These are phyloP conservation scores for Fusarium sp. DNA, from an alignment of 2,329 filamentous ascomycete species.

Conservation along the genomic window DNA sequence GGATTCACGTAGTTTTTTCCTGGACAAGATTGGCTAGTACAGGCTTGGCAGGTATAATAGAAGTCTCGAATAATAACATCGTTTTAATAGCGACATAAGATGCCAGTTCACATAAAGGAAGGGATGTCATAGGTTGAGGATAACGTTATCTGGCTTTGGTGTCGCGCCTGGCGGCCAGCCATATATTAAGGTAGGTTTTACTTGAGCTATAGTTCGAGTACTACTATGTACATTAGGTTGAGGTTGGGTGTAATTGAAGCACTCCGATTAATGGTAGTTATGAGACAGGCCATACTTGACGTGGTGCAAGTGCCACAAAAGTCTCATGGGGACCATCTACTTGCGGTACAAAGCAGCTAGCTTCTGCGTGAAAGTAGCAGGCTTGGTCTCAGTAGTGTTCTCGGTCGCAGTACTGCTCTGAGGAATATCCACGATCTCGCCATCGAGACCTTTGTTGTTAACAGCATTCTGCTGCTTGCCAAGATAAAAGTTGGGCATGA, in stretches of 20 bases:
- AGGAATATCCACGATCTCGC: slow-evolving; percentile 43
- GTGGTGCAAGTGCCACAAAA: fast-evolving
- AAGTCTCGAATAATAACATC: not conserved
- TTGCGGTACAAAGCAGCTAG: slow-evolving; percentile 20
- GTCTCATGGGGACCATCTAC: not conserved
- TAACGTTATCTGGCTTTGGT: not conserved
- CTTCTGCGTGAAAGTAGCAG: slow-evolving; percentile 17
- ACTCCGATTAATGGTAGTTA: fast-evolving
- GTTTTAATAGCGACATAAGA: not conserved
- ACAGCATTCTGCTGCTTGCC: slow-evolving; percentile 51
- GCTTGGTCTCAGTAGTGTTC: not conserved
- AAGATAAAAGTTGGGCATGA: slow-evolving; percentile 56
- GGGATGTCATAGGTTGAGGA: too few relatives aligned
- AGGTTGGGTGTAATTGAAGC: fast-evolving
- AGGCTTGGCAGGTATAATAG: not conserved
- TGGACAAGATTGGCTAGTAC: not conserved
- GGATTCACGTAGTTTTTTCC: not conserved
- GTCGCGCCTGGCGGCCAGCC: not conserved
- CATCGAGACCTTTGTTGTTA: slow-evolving; percentile 50
- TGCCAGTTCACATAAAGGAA: not conserved
- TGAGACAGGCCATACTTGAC: too few relatives aligned
- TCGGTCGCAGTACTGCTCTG: not conserved
- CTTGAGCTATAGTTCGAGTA: not conserved
- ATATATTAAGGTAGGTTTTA: not conserved
- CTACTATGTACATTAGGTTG: not conserved